Conservation (phyloP, 345 rosid species). For the Aquilaria malaccensis region DNA sequence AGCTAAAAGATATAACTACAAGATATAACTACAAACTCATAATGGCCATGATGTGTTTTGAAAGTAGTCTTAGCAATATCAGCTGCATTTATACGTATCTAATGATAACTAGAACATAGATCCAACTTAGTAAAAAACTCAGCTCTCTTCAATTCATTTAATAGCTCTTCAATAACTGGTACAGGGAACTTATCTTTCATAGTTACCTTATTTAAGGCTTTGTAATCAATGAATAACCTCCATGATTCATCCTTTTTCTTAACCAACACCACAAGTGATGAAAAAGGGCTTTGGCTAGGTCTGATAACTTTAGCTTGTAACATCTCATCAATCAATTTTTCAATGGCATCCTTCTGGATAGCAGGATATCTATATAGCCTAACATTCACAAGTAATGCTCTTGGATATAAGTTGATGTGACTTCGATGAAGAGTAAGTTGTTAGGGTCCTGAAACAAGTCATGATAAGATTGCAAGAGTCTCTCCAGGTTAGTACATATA, state of each 20-base stretch:
- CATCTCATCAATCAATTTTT: background rate
- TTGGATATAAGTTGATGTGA: no score
- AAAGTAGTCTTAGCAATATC: background rate
- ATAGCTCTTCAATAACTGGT: background rate
- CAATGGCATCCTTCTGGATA: background rate
- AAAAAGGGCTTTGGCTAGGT: background rate
- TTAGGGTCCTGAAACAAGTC: no score
- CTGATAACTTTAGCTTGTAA: background rate
- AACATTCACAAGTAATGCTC: background rate
- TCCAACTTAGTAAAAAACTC: background rate
- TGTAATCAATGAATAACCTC: background rate
- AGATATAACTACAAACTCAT: no score
- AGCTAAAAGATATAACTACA: no score
- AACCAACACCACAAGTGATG: background rate
- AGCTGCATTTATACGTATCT: background rate
- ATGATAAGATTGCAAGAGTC: no score
- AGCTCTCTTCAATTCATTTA: background rate
- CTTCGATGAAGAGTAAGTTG: no score
- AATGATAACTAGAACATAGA: background rate
- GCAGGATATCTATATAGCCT: background rate
- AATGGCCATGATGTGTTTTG: background rate
- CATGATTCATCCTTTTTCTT: background rate
- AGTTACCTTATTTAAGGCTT: background rate
- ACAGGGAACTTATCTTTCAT: background rate
- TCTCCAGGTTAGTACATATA: no score